These are phyloP conservation scores for Thelonectria olida DNA, from an alignment of 2,329 filamentous ascomycete species.

Conservation along the genomic window DNA sequence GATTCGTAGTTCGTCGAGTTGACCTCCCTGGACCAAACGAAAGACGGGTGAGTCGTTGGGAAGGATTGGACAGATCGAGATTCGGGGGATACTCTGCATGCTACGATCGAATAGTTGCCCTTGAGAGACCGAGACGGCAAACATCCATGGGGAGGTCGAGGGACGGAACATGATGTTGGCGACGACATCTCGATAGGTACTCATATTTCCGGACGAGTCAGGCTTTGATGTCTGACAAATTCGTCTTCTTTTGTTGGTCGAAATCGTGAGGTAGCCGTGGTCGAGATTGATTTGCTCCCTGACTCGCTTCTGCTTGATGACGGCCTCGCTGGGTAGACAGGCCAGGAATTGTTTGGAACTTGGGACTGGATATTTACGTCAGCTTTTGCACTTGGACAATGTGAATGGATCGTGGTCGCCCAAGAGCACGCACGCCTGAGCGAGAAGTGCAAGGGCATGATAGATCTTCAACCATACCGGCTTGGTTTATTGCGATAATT, in stretches of 20 bases:
- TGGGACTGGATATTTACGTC: neutral
- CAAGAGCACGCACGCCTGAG: too few species aligned
- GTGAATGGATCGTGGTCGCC: too few species aligned
- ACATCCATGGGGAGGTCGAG: neutral
- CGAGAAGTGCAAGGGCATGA: too few species aligned
- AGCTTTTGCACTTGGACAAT: too few species aligned
- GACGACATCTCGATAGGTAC: slow-evolving; percentile 2
- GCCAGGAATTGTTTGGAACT: neutral
- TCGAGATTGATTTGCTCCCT: slow-evolving; percentile 21
- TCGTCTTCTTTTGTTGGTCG: slow-evolving; percentile 21
- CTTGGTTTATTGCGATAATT: too few species aligned
- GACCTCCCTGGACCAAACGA: slow-evolving; percentile 2
- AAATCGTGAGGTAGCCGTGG: slow-evolving; percentile 11
- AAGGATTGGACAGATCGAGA: slow-evolving; percentile 22
- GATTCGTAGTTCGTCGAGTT: neutral
- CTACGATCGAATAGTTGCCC: slow-evolving; percentile 26
- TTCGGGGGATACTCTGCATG: slow-evolving; percentile 25
- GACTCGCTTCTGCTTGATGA: slow-evolving; percentile 25
- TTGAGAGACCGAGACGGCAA: slow-evolving; percentile 21
- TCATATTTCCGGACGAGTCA: neutral
- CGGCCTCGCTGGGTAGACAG: neutral
- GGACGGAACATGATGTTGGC: slow-evolving; percentile 25
- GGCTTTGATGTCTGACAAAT: neutral
- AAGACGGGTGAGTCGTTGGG: slow-evolving; percentile 12
- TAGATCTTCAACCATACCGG: too few species aligned